Base-by-base conservation (phyloP, 208 protist genomes). In the Acanthamoeba divionensis region DNA sequence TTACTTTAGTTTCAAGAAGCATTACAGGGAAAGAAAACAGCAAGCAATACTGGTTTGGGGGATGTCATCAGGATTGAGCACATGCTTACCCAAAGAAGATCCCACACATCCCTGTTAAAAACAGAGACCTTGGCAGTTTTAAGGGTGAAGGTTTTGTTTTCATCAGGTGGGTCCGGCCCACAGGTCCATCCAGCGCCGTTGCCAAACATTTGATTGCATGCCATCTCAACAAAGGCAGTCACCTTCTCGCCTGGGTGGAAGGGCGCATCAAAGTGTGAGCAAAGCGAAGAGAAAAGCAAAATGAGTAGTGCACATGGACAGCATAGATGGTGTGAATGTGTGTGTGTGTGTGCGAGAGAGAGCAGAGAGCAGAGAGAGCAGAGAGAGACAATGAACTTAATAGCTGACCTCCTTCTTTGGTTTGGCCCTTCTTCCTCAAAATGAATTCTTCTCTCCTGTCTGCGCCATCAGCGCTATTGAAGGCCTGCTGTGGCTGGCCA, bases 151-250 rank as follows among this genome's bases (percentile, higher is more conserved):
- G 55, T 75, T 33, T 77, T 90, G 45, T 77, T 45, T 29, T 41
- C 50, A 33, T 91, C 86, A 24, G 92, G 91, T 38, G 94, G 82
- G 36, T 93, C 91, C 57, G 77, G 80, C 9, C 90, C 90, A 38
- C 62, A 65, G 24, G 80, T 88, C 12, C 88, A 80, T 36, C 90
- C 89, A 38, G 66, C 62, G 6, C 87, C 91, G 71, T 90, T 83
- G 24, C 94, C 94, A 92, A 95, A 95, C 91, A 95, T 94, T 10
- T 75, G 91, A 80, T 95, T 95, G 65, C 93, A 95, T 13, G 91
- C 92, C 90, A 96, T 90, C 63, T 96, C 93, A 33, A 95, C 6
- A 2, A 36, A 41, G 44, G 71, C 45, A 10, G 77, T 50, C 45
- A 82, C 33, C 71, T 82, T 52, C 24, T 80, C 69, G 36, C 69